These are phyloP conservation scores for Monosporozyma unispora DNA, from an alignment of 805 yeast species.

Conservation along the genomic window DNA sequence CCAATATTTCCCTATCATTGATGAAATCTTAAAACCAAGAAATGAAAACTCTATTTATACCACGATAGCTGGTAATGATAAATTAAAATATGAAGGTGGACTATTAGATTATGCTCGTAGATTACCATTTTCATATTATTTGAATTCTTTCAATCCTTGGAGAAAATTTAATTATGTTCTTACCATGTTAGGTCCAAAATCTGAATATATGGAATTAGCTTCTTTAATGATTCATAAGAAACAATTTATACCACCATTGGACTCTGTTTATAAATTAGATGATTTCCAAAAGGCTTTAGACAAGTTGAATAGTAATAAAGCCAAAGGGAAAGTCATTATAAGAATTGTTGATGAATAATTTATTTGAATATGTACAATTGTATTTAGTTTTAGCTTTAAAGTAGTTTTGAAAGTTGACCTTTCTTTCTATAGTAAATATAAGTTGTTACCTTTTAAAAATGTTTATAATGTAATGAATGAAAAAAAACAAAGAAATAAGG, in stretches of 20 bases:
- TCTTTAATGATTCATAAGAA: conserved; percentile 18
- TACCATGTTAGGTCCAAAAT: conserved; percentile 6
- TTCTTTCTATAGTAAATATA: no score
- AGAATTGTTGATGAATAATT: conserved; percentile 1
- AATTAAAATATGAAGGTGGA: conserved; percentile 23
- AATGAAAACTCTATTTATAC: conserved; percentile 41
- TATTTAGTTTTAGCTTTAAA: neutral
- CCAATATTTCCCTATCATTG: conserved; percentile 38
- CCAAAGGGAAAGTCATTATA: conserved; percentile 55
- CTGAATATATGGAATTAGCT: conserved; percentile 16
- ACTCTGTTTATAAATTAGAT: conserved; percentile 42
- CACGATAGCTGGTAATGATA: conserved; percentile 50
- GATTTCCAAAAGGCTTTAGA: conserved; percentile 45
- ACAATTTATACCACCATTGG: conserved; percentile 40
- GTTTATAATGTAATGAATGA: no score
- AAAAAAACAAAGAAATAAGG: no score
- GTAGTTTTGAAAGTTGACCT: neutral
- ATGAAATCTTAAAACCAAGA: conserved; percentile 38
- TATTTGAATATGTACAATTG: neutral
- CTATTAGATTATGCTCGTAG: conserved; percentile 2
- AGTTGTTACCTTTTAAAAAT: no score
- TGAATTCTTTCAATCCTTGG: conserved; percentile 18
- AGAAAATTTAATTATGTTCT: conserved; percentile 27
- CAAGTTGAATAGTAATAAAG: conserved; percentile 37
- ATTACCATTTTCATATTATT: conserved; percentile 8